These are phyloP conservation scores for Lyophyllum semitale DNA, from an alignment of 768 basidiomycete species.

Conservation along the genomic window DNA sequence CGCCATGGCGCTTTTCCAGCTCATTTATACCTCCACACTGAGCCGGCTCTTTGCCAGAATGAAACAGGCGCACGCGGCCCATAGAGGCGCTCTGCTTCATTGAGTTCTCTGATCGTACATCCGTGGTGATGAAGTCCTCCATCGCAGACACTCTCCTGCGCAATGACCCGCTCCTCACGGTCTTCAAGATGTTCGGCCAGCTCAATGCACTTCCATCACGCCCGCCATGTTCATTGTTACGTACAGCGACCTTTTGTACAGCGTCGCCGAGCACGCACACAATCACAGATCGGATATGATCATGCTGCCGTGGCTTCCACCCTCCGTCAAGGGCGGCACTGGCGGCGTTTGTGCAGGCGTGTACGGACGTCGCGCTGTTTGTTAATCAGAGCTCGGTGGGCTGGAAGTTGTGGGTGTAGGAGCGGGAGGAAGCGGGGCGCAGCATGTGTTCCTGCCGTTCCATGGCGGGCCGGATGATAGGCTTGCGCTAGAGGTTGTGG, in stretches of 20 bases:
- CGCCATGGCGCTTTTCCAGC: slow-evolving; percentile 87
- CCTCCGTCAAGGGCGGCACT: slow-evolving; percentile 20
- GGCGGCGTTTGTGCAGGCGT: slow-evolving; percentile 63
- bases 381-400: slow-evolving; percentile 60
- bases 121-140: slow-evolving; percentile 85
- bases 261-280: slow-evolving; percentile 68
- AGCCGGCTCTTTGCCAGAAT: not conserved
- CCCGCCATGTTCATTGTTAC: slow-evolving; percentile 75
- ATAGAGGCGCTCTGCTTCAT: slow-evolving; percentile 84
- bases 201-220: slow-evolving; percentile 67
- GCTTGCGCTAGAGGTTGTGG: slow-evolving; percentile 79
- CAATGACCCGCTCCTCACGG: slow-evolving; percentile 70
- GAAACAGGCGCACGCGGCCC: slow-evolving; percentile 23
- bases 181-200: slow-evolving; percentile 77
- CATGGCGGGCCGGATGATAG: slow-evolving; percentile 95
- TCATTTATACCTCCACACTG: slow-evolving; percentile 53
- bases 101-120: slow-evolving; percentile 84
- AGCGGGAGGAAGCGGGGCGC: slow-evolving; percentile 38
- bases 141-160: slow-evolving; percentile 65
- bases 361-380: slow-evolving; percentile 80
- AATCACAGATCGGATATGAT: slow-evolving; percentile 69
- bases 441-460: slow-evolving; percentile 86
- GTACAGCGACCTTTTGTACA: slow-evolving; percentile 70
- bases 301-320: slow-evolving; percentile 78
- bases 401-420: slow-evolving; percentile 5